Base-by-base conservation (phyloP, 768 basidiomycete species). In the Kwoniella shandongensis region DNA sequence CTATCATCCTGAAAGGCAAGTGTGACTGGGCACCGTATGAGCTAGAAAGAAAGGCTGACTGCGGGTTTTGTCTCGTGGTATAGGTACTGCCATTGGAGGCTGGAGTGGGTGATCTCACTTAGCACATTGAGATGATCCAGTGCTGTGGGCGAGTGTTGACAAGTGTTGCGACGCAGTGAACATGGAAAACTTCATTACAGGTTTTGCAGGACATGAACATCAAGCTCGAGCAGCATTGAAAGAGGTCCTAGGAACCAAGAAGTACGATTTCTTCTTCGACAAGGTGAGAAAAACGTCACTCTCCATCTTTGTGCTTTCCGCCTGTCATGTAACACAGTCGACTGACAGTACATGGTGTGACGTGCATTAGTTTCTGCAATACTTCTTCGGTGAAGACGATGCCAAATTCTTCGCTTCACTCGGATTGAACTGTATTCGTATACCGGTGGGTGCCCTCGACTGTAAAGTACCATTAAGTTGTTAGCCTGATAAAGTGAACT, bases 181-280 rank as follows among this genome's bases (percentile, higher is more conserved):
- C 62, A 73, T 73, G 70, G 87, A 88, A 67, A 72, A 86, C 81
- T 59, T 47, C 61, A 52, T 65, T n/a, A 64, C 71, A 81, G 86
- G 85, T 11, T 89, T 85, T 73, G 86, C 88, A 59, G 88, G 88
- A 3, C 87, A 87, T 66, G 88, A 90, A 22, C 83, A 59, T 56
- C 69, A 90, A 74, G 86, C 89, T 59, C 85, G 88, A 35, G 83
- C 82, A n/a, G 85, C 84, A 1, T 79, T 91, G 20, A 80, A 82
- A 18, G 79, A 83, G 6, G 81, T 84, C 1, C 79, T 91, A 27
- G 89, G 89, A 0, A 57, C 81, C 44, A 81, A 78, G 41, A 77
- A 88, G 72, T 83, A 86, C 8, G 84, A 84, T 11, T 85, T 84
- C 74, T 91, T 89, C 80, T 91, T 90, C 69, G 87, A 91, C 81